Evolutionary conservation across 192 early-diverging fungal species (phyloP).

Genomic region (Coemansia sp.): DNA sequence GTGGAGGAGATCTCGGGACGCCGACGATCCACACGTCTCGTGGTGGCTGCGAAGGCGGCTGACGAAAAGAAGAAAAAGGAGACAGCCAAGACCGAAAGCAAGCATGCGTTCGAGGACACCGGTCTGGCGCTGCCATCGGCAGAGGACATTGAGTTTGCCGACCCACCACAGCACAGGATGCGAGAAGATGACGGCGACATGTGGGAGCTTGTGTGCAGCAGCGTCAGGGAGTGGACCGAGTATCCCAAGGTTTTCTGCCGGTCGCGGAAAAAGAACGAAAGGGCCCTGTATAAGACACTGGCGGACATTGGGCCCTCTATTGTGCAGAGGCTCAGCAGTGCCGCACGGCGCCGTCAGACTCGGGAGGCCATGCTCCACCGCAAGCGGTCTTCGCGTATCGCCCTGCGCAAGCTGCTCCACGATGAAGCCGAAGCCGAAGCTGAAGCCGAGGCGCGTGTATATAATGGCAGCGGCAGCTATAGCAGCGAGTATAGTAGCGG

Average conservation of each 20-base stretch:
- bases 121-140: not conserved
- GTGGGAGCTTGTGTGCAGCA: constrained; percentile 40
- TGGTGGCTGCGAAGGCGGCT: not conserved
- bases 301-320: not conserved
- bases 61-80: constrained; percentile 4
- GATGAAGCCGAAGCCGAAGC: constrained; percentile 5
- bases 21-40: constrained; percentile 18
- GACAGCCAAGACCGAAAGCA: not conserved
- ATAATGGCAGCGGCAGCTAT: not conserved
- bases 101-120: not conserved
- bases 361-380: constrained; percentile 11
- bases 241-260: constrained; percentile 8
- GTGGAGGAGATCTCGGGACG: not conserved
- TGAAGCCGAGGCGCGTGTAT: not conserved
- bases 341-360: constrained; percentile 3
- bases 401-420: constrained; percentile 7
- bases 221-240: constrained; percentile 19
- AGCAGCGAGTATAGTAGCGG: constrained; percentile 9
- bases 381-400: constrained; percentile 25
- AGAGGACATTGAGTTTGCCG: constrained; percentile 14
- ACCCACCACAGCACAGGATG: constrained; percentile 27
- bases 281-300: constrained; percentile 9
- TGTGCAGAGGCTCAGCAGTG: constrained; percentile 4
- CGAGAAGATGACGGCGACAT: constrained; percentile 35
- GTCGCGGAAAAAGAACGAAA: constrained; percentile 13